phyloP scores from a whole-genome alignment of 257 asterid species.

The Perilla frutescens region DNA sequence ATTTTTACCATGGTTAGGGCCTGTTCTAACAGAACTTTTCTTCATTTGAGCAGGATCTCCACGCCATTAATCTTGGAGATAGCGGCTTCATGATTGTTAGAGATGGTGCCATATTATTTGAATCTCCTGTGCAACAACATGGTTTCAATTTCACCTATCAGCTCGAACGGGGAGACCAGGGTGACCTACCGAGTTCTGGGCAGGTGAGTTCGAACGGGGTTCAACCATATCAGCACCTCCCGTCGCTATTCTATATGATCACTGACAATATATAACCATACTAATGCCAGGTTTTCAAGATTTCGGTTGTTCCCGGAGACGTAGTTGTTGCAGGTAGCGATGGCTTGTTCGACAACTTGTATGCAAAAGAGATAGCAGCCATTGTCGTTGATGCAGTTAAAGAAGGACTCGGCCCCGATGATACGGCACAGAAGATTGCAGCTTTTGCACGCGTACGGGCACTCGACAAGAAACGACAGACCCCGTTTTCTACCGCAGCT shows the following conservation, averaged over 20 bases:
- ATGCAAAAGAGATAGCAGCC: conserved; percentile 56
- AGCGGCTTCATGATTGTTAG: conserved; percentile 83
- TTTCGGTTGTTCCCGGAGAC: conserved; percentile 67
- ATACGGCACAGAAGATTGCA: conserved; percentile 67
- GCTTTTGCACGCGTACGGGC: conserved; percentile 68
- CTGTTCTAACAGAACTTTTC: not conserved
- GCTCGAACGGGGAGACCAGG: conserved; percentile 58
- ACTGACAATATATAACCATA: no score
- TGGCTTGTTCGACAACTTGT: conserved; percentile 84
- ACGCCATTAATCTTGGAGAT: conserved; percentile 91
- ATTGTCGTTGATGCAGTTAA: conserved; percentile 60
- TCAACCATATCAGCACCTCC: not conserved
- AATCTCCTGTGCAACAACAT: conserved; percentile 81
- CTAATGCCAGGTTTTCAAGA: conserved; percentile 60
- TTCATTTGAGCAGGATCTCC: conserved; percentile 57
- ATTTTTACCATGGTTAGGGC: no score
- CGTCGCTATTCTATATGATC: not conserved
- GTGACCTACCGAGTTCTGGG: conserved; percentile 76
- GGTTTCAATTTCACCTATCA: conserved; percentile 86
- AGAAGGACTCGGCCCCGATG: conserved; percentile 60
- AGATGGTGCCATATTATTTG: conserved; percentile 65
- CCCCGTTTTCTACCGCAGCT: conserved; percentile 83
- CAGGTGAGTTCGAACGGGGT: conserved; percentile 44
- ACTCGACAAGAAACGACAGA: conserved; percentile 50
- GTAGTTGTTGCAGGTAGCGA: conserved; percentile 86